Evolutionary conservation across 1,284 basidiomycete species (phyloP), one percentile per base, ranked within the genome.

Genomic region (Stygiomarasmius scandens): DNA sequence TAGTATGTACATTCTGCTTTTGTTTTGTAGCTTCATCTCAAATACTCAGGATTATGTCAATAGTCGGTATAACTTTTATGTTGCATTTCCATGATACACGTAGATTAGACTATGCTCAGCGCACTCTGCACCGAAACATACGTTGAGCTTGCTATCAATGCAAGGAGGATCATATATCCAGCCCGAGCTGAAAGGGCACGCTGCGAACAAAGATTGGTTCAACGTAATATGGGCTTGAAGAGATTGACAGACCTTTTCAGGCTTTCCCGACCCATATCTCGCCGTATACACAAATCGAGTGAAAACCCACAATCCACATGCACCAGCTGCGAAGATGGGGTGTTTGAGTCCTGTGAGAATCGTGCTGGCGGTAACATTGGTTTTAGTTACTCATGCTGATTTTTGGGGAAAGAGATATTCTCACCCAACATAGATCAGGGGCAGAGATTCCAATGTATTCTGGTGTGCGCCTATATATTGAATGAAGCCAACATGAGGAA

Each of bases 361-460:
- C 6, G 79, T 75, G 38, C 71, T 60, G 41, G 50, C 48, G 16
- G 16, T 19, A 1, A 22, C 34, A 24, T 9, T 43, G 27, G n/a
- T 14, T 34, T 16, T 16, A 20, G 22, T 11, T 29, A 23, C 5
- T 41, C 38, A 19, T 23, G 6, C 22, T 2, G 27, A 32, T 29
- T 9, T 19, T 2, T 19, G 12, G 16, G 24, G 14, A 19, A 29
- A 2, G 20, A n/a, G 3, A 19, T 23, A 23, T 2, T 10, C 23
- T 22, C 41, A 72, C 71, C 58, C 58, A 9, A 63, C 25, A n/a
- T 67, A 52, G 14, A 74, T 29, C 4, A 62, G 50, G 19, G 76
- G 72, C 6, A 76, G 52, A 43, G 63, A 63, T 67, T 84, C 82
- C 46, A 83, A 73, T 8, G 80, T 82, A 68, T 82, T 82, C 63